Conservation (phyloP, 2,329 filamentous ascomycete genomes). For the Xenoacremonium recifei region DNA sequence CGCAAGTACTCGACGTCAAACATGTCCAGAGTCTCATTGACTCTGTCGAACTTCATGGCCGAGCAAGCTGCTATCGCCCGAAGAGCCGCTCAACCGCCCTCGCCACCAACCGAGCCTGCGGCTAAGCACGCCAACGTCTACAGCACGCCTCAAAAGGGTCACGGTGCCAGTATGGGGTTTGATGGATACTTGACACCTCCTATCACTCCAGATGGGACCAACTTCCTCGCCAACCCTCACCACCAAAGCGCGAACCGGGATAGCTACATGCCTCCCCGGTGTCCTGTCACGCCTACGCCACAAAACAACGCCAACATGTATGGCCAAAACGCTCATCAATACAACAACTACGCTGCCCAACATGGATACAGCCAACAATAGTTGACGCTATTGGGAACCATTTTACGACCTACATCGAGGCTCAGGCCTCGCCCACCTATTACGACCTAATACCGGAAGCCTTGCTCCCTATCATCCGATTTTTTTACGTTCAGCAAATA, state of each 20-base stretch:
- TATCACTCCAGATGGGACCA: constrained; percentile 74
- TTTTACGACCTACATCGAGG: too few relatives aligned
- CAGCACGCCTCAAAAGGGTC: constrained; percentile 76
- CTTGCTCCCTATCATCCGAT: too few relatives aligned
- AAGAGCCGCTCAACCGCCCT: constrained; percentile 51
- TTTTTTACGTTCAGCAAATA: constrained; percentile 28
- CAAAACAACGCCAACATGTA: constrained; percentile 36
- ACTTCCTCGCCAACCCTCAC: constrained; percentile 45
- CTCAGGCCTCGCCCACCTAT: too few relatives aligned
- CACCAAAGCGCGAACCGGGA: constrained; percentile 46
- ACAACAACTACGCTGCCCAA: constrained; percentile 41
- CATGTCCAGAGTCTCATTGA: constrained; percentile 53
- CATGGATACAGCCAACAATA: constrained; percentile 43
- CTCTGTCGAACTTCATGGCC: constrained; percentile 57
- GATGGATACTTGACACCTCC: constrained; percentile 82
- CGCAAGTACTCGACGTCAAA: constrained; percentile 58
- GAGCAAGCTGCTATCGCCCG: constrained; percentile 57
- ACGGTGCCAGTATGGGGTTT: constrained; percentile 60
- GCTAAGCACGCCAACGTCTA: constrained; percentile 61
- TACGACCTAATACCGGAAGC: too few relatives aligned
- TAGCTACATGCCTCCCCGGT: constrained; percentile 50
- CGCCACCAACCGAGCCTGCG: constrained; percentile 55
- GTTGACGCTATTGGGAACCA: too few relatives aligned
- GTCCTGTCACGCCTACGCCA: constrained; percentile 63
- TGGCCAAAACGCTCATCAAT: constrained; percentile 34